phyloP scores from a whole-genome alignment of 768 basidiomycete species.

The Tylopilus vinaceipallidus region DNA sequence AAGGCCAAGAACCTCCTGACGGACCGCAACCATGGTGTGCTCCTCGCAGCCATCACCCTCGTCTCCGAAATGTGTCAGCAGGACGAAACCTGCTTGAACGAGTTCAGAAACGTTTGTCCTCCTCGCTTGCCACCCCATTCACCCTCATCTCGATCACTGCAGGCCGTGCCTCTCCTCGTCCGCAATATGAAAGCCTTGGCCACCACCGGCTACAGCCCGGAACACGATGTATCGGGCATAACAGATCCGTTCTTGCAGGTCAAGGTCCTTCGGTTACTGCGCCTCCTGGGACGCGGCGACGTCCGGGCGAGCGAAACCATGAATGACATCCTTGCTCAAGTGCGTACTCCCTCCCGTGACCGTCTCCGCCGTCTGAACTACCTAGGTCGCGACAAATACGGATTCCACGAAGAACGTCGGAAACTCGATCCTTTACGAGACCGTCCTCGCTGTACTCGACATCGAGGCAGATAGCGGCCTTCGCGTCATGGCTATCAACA shows the following conservation, averaged over 20 bases:
- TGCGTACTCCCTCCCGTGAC: slow-evolving; percentile 26
- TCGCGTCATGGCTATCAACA: slow-evolving; percentile 99
- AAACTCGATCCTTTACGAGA: slow-evolving; percentile 96
- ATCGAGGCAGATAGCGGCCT: slow-evolving; percentile 96
- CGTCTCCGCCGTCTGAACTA: slow-evolving; percentile 1
- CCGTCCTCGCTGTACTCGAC: slow-evolving; percentile 92
- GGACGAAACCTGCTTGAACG: slow-evolving; percentile 68
- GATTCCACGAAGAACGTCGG: slow-evolving; percentile 98
- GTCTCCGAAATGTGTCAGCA: slow-evolving; percentile 92
- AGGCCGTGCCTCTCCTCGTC: slow-evolving; percentile 93
- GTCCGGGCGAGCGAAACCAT: slow-evolving; percentile 88
- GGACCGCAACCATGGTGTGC: slow-evolving; percentile 95
- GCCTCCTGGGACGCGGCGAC: slow-evolving; percentile 85
- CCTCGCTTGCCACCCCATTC: slow-evolving; percentile 3
- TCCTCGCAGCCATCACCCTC: slow-evolving; percentile 91
- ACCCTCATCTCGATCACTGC: slow-evolving; percentile 9
- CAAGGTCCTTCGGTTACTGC: slow-evolving; percentile 86
- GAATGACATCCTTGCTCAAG: slow-evolving; percentile 98
- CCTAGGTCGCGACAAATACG: slow-evolving; percentile 96
- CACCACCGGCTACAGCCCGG: slow-evolving; percentile 96
- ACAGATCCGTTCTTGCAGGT: slow-evolving; percentile 95
- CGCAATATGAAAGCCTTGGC: slow-evolving; percentile 93
- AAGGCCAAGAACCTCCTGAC: slow-evolving; percentile 90
- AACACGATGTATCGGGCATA: slow-evolving; percentile 99
- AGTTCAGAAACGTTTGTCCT: slow-evolving; percentile 80